phyloP scores from a whole-genome alignment of 2,329 filamentous ascomycete species.

The Hypoxylon sp. region DNA sequence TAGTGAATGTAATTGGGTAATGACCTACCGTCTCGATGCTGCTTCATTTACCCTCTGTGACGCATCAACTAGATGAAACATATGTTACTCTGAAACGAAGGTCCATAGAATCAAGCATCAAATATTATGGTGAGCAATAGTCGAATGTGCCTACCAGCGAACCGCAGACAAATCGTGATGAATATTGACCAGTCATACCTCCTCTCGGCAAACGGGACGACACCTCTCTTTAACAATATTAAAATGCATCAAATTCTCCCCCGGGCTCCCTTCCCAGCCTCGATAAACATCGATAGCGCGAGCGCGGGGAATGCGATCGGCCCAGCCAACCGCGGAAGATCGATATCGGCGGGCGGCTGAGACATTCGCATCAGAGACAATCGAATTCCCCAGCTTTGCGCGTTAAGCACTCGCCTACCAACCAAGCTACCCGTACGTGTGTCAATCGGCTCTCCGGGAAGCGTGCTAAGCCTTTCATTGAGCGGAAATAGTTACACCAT shows the following conservation, averaged over 20 bases:
- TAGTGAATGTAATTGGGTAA: no score
- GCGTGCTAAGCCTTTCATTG: not conserved
- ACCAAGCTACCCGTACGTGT: no score
- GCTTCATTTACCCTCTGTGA: no score
- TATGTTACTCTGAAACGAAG: no score
- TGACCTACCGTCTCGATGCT: no score
- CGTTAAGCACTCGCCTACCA: not conserved
- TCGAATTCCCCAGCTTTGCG: conserved; percentile 33
- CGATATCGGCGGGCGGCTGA: conserved; percentile 37
- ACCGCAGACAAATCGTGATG: no score
- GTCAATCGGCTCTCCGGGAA: no score
- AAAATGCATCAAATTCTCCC: conserved; percentile 35
- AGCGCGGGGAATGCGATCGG: conserved; percentile 34
- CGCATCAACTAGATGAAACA: no score
- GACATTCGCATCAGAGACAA: conserved; percentile 44
- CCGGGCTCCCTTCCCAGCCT: conserved; percentile 13
- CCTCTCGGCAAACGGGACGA: not conserved
- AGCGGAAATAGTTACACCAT: conserved; percentile 5
- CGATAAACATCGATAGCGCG: no score
- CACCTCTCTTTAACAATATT: conserved; percentile 18
- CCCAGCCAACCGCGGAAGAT: conserved; percentile 24
- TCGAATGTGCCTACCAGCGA: no score
- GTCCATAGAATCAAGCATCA: no score
- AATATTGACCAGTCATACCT: conserved; percentile 29
- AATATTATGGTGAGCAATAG: no score